Conservation (phyloP, 441 rosid species). For the Aleurites moluccanus region DNA sequence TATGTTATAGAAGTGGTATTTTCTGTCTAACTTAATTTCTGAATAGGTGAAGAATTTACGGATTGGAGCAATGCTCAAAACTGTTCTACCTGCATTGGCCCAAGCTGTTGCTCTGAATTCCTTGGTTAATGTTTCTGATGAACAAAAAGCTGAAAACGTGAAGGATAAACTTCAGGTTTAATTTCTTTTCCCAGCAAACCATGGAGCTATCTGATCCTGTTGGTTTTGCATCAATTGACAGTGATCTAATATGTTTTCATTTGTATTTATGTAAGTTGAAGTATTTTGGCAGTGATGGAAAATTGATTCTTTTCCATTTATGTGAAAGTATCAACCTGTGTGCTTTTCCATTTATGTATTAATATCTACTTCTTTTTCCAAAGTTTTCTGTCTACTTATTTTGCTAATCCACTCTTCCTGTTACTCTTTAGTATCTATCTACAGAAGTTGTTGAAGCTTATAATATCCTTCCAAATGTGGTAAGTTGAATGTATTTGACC, state of each 20-base stretch:
- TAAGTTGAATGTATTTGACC: slow-evolving; percentile 36
- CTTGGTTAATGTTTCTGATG: slow-evolving; percentile 29
- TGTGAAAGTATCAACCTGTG: not conserved
- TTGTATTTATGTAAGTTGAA: not conserved
- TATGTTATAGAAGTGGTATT: slow-evolving; percentile 1
- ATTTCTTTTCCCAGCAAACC: slow-evolving; percentile 2
- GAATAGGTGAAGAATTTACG: slow-evolving; percentile 75
- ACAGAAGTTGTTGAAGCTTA: slow-evolving; percentile 74
- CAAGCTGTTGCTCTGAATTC: slow-evolving; percentile 75
- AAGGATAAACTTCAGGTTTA: slow-evolving; percentile 75
- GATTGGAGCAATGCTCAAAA: slow-evolving; percentile 92
- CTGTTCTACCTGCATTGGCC: slow-evolving; percentile 84
- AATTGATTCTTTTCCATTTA: not conserved
- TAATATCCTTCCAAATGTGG: slow-evolving; percentile 79
- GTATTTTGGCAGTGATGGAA: not conserved
- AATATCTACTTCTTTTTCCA: not conserved
- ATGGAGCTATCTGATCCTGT: not conserved
- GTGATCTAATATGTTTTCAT: not conserved
- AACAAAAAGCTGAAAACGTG: slow-evolving; percentile 39
- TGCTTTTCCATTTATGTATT: not conserved
- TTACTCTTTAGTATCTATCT: slow-evolving; percentile 55
- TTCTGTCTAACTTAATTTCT: slow-evolving; percentile 10
- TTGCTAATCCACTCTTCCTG: slow-evolving; percentile 22
- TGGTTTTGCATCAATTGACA: not conserved
- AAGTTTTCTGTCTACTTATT: not conserved